A percentile compares a stretch with the other conserved stretches of the same genome.
phyloP scores from a whole-genome alignment of 2,329 filamentous ascomycete genomes.

The Nigrograna mackinnonii region DNA sequence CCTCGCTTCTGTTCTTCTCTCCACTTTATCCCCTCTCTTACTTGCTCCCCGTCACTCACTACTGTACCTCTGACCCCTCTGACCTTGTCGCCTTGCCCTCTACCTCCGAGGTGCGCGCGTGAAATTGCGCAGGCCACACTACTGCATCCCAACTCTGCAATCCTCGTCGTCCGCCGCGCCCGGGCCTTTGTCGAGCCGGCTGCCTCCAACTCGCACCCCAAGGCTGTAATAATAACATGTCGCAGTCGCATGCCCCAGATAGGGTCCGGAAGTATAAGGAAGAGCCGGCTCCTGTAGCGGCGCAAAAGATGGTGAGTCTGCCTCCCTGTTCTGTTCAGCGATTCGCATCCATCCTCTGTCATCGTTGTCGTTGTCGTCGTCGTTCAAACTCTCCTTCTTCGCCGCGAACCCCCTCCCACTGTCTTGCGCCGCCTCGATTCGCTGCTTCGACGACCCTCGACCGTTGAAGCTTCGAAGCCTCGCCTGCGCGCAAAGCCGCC shows the following conservation, averaged over 20 bases:
- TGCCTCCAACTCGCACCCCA: conserved; percentile 29
- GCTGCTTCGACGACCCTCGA: conserved; percentile 21
- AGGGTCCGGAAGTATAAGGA: conserved; percentile 48
- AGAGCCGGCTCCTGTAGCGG: conserved; percentile 48
- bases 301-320: conserved; percentile 46
- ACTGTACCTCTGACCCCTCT: too few relatives aligned
- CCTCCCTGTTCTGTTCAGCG: conserved; percentile 38
- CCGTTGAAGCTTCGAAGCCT: conserved; percentile 34
- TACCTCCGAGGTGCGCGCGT: conserved; percentile 6
- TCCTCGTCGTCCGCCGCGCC: conserved; percentile 32
- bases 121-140: conserved; percentile 44
- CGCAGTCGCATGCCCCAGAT: conserved; percentile 44
- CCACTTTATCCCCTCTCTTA: neutral
- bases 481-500: too few relatives aligned
- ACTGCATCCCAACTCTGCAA: conserved; percentile 33
- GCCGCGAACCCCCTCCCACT: conserved; percentile 10
- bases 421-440: conserved; percentile 13
- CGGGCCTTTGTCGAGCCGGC: conserved; percentile 30
- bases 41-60: neutral
- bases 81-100: too few relatives aligned
- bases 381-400: conserved; percentile 6
- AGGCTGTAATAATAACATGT: conserved; percentile 44
- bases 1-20: conserved; percentile 9
- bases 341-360: conserved; percentile 21
- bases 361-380: conserved; percentile 16